Conservation (phyloP, 2,329 filamentous ascomycete genomes). For the Penicillium polonicum region DNA sequence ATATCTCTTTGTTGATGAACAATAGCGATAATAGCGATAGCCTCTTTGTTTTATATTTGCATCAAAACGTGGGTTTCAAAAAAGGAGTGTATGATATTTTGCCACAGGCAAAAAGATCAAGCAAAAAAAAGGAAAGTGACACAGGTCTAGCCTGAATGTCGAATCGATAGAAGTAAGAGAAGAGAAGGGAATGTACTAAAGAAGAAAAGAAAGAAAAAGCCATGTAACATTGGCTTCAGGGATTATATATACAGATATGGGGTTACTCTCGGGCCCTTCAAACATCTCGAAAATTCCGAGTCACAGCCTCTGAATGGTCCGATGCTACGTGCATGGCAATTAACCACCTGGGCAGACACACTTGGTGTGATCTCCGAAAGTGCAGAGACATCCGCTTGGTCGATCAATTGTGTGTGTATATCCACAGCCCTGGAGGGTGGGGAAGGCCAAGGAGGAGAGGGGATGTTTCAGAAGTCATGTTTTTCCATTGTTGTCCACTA, state of each 20-base stretch:
- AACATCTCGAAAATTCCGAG: not conserved
- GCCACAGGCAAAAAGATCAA: conserved; percentile 36
- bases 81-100: conserved; percentile 33
- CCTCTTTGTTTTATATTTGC: conserved; percentile 1
- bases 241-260: conserved; percentile 23
- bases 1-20: conserved; percentile 2
- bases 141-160: conserved; percentile 39
- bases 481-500: not conserved
- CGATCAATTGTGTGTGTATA: not conserved
- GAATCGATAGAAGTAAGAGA: conserved; percentile 22
- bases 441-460: conserved; percentile 14
- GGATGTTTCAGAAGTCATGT: conserved; percentile 19
- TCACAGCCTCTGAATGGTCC: conserved; percentile 9
- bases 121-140: conserved; percentile 30
- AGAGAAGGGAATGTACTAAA: conserved; percentile 25
- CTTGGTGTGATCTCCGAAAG: not conserved
- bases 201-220: conserved; percentile 17
- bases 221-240: conserved; percentile 16
- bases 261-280: conserved; percentile 4
- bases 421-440: conserved; percentile 2
- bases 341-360: conserved; percentile 17
- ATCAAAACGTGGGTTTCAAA: not conserved
- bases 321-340: conserved; percentile 15
- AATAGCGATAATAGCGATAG: not conserved
- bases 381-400: not conserved